Conservation (phyloP, 2,329 filamentous ascomycete species). For the Metarhizium anisopliae region DNA sequence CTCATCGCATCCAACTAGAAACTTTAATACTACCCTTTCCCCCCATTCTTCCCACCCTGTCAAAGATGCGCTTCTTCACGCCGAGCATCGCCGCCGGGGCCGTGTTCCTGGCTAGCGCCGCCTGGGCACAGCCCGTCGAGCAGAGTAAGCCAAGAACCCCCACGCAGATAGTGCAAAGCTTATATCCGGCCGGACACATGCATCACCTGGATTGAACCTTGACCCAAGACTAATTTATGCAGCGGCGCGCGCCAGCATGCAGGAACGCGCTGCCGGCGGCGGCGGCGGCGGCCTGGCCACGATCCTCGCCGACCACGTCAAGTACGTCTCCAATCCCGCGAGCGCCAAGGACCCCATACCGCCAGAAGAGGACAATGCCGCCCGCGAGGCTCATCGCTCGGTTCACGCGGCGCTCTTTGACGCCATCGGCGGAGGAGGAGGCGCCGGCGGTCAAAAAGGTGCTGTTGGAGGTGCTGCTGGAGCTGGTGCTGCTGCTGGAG, state of each 20-base stretch:
- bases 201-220: too few species aligned
- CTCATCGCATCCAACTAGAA: too few species aligned
- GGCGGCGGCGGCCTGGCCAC: not conserved
- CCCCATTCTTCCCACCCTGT: too few species aligned
- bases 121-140: not conserved
- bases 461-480: too few species aligned
- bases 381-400: conserved; percentile 4
- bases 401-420: conserved; percentile 1
- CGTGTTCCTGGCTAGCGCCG: not conserved
- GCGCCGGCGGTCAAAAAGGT: not conserved
- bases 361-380: conserved; percentile 1
- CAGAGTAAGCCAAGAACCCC: not conserved
- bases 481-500: too few species aligned
- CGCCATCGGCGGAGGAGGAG: not conserved
- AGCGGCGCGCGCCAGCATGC: not conserved
- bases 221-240: not conserved
- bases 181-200: not conserved
- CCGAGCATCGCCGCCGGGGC: too few species aligned
- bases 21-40: too few species aligned
- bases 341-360: not conserved
- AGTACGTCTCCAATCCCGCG: not conserved
- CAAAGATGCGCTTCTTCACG: too few species aligned
- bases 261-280: not conserved
- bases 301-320: conserved; percentile 6
- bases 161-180: not conserved